Conservation (phyloP, 805 yeast species). For the Pichia sporocuriosa region DNA sequence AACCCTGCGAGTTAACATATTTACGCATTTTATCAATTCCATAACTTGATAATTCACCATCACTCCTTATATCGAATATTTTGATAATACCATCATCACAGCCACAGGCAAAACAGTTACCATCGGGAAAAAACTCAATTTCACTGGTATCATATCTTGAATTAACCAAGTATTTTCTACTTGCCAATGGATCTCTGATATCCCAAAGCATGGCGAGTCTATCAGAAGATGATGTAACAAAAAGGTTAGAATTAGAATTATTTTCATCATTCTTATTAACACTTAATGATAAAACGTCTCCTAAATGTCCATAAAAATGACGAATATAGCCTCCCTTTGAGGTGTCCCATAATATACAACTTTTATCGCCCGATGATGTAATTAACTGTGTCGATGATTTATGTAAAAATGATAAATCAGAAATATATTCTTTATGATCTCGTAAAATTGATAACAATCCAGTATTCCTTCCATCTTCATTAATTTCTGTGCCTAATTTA, state of each 20-base stretch:
- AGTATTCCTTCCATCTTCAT: slow-evolving; percentile 12
- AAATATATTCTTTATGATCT: slow-evolving; percentile 79
- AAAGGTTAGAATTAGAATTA: slow-evolving; percentile 25
- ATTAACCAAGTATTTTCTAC: slow-evolving; percentile 42
- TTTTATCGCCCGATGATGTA: slow-evolving; percentile 79
- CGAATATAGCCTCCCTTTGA: slow-evolving; percentile 46
- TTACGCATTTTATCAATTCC: slow-evolving; percentile 18
- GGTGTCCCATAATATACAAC: slow-evolving; percentile 76
- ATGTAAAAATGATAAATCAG: slow-evolving; percentile 63
- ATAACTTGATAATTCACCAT: slow-evolving; percentile 56
- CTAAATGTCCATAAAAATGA: slow-evolving; percentile 59
- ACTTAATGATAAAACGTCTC: slow-evolving; percentile 57
- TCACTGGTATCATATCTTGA: slow-evolving; percentile 54
- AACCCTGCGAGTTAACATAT: slow-evolving; percentile 8
- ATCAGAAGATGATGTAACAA: slow-evolving; percentile 63
- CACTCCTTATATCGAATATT: slow-evolving; percentile 70
- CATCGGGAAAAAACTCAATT: slow-evolving; percentile 60
- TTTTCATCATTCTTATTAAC: slow-evolving; percentile 17
- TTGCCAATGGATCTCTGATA: slow-evolving; percentile 36
- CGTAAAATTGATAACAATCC: slow-evolving; percentile 48
- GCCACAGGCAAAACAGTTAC: slow-evolving; percentile 65
- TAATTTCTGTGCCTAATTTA: slow-evolving; percentile 26
- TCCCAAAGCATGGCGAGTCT: slow-evolving; percentile 68
- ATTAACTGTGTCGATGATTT: slow-evolving; percentile 42
- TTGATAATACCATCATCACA: slow-evolving; percentile 71